phyloP scores from a whole-genome alignment of 116 monocot genomes.

The Papilionanthe hybrid region DNA sequence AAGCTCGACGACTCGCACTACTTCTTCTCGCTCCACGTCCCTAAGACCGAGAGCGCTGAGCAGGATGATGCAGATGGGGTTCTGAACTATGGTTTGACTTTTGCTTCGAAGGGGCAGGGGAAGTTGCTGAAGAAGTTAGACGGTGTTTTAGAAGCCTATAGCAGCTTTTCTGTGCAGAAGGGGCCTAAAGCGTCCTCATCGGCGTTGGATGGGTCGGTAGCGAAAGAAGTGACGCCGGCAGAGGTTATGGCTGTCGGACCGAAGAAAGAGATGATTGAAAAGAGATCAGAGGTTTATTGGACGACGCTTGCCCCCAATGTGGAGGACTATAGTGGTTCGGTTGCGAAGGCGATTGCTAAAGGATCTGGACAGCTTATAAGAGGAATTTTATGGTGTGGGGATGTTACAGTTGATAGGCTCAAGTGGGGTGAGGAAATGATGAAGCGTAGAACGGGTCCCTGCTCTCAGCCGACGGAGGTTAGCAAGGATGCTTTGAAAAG shows the following conservation, averaged over 20 bases:
- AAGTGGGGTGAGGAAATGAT: slow-evolving; percentile 77
- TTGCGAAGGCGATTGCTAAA: slow-evolving; percentile 59
- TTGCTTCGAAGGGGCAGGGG: slow-evolving; percentile 69
- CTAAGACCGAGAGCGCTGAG: slow-evolving; percentile 12
- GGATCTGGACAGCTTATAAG: slow-evolving; percentile 72
- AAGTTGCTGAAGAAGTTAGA: slow-evolving; percentile 42
- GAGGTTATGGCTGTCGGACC: slow-evolving; percentile 30
- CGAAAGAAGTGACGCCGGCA: slow-evolving; percentile 44
- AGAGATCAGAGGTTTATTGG: slow-evolving; percentile 76
- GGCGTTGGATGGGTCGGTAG: slow-evolving; percentile 43
- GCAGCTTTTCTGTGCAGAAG: slow-evolving; percentile 60
- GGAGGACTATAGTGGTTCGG: slow-evolving; percentile 73
- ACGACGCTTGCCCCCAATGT: slow-evolving; percentile 95
- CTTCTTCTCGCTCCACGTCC: slow-evolving; percentile 71
- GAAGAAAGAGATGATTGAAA: slow-evolving; percentile 67
- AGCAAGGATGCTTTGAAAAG: slow-evolving; percentile 58
- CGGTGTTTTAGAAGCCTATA: slow-evolving; percentile 35
- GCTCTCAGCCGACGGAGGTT: slow-evolving; percentile 35
- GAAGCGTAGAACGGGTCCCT: slow-evolving; percentile 47
- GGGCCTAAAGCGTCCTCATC: slow-evolving; percentile 22
- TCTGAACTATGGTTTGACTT: slow-evolving; percentile 78
- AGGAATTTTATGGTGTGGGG: slow-evolving; percentile 97
- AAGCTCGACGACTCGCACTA: slow-evolving; percentile 83
- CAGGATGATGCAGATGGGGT: slow-evolving; percentile 15
- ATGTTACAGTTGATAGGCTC: slow-evolving; percentile 68